A percentile compares a stretch with the other conserved stretches of the same genome.
phyloP scores from a whole-genome alignment of 176 grass and related monocot genomes.

The Carex pumila region DNA sequence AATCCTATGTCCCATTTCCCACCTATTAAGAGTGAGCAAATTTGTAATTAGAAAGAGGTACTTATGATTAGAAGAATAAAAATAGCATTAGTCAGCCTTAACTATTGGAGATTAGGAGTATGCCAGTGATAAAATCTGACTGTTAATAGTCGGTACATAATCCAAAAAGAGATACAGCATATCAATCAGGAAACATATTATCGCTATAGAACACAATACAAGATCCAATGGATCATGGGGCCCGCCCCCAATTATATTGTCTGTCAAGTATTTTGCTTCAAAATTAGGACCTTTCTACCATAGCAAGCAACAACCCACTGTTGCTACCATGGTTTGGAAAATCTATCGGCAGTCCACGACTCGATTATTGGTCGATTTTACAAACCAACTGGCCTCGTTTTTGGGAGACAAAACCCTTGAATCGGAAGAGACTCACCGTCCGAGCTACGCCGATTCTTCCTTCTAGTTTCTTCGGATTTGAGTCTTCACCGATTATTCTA shows the following conservation, averaged over 20 bases:
- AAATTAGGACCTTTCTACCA: not conserved
- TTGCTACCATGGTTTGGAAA: not conserved
- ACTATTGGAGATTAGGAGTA: not conserved
- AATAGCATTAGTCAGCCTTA: not conserved
- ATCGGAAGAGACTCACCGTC: not conserved
- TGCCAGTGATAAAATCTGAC: too few species aligned
- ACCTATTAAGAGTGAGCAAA: not conserved
- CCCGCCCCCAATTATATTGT: too few species aligned
- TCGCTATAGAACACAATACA: not conserved
- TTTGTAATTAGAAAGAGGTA: not conserved
- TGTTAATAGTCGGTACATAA: not conserved
- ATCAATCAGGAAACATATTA: not conserved
- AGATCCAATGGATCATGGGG: not conserved
- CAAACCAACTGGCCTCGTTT: not conserved
- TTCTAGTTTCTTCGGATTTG: not conserved
- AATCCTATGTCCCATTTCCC: conserved; percentile 1
- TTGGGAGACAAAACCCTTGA: not conserved
- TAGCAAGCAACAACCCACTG: not conserved
- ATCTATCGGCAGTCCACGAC: not conserved
- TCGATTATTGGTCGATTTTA: not conserved
- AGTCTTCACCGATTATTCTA: not conserved
- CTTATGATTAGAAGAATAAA: not conserved
- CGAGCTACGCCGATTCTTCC: not conserved
- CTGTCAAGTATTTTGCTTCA: not conserved
- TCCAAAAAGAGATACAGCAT: not conserved